Evolutionary conservation across 2,329 filamentous ascomycete genomes (phyloP).

Genomic region (Colletotrichum euphorbiae): DNA sequence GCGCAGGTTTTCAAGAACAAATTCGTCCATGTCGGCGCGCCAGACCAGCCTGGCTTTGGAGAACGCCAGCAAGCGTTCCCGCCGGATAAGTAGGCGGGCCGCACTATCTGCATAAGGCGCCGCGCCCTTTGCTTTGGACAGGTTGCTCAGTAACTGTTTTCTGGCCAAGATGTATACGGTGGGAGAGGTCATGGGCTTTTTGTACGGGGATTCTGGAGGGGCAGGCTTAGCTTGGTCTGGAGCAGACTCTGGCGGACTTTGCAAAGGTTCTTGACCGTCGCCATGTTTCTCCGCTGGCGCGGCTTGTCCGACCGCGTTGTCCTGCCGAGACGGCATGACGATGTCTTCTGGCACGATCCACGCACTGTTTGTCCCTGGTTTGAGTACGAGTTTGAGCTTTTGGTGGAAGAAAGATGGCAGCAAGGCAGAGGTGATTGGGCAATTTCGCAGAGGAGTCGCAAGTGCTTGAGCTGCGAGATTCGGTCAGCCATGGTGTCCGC

Average conservation of each 20-base stretch:
- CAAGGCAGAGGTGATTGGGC: constrained; percentile 57
- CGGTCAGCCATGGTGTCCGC: background rate
- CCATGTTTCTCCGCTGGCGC: background rate
- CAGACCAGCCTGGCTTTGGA: constrained; percentile 49
- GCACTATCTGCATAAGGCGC: constrained; percentile 20
- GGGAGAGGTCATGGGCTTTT: background rate
- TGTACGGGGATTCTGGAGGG: background rate
- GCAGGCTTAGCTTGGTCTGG: background rate
- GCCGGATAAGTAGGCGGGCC: constrained; percentile 18
- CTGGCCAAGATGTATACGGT: constrained; percentile 34
- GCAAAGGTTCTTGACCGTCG: background rate
- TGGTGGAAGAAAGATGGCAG: constrained; percentile 74
- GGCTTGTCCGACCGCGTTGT: background rate
- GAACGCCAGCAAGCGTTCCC: constrained; percentile 3
- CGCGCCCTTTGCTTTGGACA: constrained; percentile 42
- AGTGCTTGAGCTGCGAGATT: constrained; percentile 67
- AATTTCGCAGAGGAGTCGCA: constrained; percentile 69
- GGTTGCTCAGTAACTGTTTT: constrained; percentile 18
- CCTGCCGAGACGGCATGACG: background rate
- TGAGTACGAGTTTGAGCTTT: constrained; percentile 65
- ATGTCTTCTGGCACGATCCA: constrained; percentile 66
- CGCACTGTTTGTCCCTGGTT: constrained; percentile 63
- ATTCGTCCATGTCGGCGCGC: constrained; percentile 67
- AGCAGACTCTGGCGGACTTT: background rate
- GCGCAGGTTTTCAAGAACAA: constrained; percentile 64